Conservation (phyloP, 495 filamentous ascomycete species). For the Lasiosphaeriaceae sp. region DNA sequence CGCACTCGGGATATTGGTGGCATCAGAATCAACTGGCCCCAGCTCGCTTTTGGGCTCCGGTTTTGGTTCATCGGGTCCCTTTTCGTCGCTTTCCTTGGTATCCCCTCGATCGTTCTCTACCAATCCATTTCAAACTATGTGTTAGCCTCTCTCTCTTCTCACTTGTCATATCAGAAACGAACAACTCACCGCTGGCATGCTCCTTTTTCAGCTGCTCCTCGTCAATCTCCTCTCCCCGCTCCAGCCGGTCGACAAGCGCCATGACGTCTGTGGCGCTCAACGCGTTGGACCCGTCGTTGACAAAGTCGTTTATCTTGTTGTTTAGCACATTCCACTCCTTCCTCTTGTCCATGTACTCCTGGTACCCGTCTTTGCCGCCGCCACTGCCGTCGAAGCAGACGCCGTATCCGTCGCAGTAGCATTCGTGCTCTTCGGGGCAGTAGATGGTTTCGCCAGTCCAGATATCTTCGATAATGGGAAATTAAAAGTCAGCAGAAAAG, state of each 20-base stretch:
- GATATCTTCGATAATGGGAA: slow-evolving; percentile 31
- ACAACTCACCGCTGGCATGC: background rate
- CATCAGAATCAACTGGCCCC: no score
- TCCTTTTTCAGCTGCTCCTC: background rate
- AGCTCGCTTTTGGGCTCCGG: no score
- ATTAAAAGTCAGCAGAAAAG: no score
- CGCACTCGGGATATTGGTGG: no score
- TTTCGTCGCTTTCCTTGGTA: no score
- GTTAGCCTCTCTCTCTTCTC: no score
- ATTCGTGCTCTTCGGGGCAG: slow-evolving; percentile 64
- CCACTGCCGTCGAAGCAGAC: slow-evolving; percentile 62
- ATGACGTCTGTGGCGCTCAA: slow-evolving; percentile 5
- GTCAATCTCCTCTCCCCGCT: background rate
- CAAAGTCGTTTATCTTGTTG: slow-evolving; percentile 7
- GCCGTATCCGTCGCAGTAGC: slow-evolving; percentile 75
- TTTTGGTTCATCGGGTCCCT: no score
- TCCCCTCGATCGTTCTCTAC: no score
- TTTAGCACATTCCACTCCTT: slow-evolving; percentile 24
- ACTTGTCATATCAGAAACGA: no score
- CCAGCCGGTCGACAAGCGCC: background rate
- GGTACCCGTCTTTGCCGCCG: slow-evolving; percentile 37
- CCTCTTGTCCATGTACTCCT: slow-evolving; percentile 47
- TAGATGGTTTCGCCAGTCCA: slow-evolving; percentile 51
- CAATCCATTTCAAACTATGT: no score
- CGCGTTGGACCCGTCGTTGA: background rate